phyloP scores from a whole-genome alignment of 768 basidiomycete species.

The Leccinum subtestaceum region DNA sequence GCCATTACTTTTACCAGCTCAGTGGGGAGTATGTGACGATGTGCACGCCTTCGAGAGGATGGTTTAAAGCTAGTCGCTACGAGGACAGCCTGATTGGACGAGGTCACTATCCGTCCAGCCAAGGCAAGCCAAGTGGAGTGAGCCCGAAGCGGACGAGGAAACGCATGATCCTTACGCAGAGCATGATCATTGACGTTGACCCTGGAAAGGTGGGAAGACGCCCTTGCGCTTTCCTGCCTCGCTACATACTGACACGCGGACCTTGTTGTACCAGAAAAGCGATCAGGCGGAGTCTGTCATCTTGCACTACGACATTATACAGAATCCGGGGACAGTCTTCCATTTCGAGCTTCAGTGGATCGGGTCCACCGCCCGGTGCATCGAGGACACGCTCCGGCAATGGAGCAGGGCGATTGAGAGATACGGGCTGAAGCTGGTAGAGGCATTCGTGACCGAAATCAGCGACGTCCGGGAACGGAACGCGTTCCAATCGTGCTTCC shows the following conservation, averaged over 20 bases:
- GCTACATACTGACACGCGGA: constrained; percentile 8
- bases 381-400: constrained; percentile 81
- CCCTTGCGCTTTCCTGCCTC: background rate
- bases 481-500: constrained; percentile 89
- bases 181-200: constrained; percentile 89
- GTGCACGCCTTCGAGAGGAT: constrained; percentile 59
- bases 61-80: constrained; percentile 59
- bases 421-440: constrained; percentile 89
- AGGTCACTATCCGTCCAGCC: constrained; percentile 37
- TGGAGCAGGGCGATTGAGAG: constrained; percentile 84
- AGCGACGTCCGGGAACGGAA: constrained; percentile 81
- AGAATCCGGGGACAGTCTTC: constrained; percentile 92
- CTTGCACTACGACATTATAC: constrained; percentile 91
- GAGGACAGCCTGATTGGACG: constrained; percentile 39
- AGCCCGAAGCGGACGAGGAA: constrained; percentile 51
- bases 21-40: constrained; percentile 73
- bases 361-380: constrained; percentile 85
- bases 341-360: constrained; percentile 99
- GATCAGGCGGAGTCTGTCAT: constrained; percentile 87
- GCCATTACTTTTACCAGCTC: constrained; percentile 87
- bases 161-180: constrained; percentile 76
- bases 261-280: constrained; percentile 53
- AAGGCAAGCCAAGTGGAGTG: constrained; percentile 34
- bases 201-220: constrained; percentile 55
- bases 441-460: constrained; percentile 91